Evolutionary conservation across 2,329 filamentous ascomycete genomes (phyloP), one percentile per base, ranked within the genome.

Genomic region (Trichoderma sp.): DNA sequence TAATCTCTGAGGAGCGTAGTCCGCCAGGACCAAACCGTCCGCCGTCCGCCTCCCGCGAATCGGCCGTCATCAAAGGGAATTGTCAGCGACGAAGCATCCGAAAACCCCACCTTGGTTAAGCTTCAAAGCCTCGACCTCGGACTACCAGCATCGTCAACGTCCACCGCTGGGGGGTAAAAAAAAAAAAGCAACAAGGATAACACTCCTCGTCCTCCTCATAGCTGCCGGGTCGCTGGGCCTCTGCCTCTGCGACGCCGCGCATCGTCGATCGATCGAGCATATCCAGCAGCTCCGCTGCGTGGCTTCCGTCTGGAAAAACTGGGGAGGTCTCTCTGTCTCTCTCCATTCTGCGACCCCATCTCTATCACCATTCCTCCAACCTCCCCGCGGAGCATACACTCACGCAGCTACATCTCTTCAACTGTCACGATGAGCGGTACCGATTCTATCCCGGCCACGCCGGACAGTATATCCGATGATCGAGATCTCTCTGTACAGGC

Each of bases 381-480:
- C 40, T 59, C 61, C 65, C 33, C 53, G n/a, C 27, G 53, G 49
- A 33, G 40, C 56, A 49, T 11, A 21, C 37, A 58, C 24, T 53
- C 16, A 35, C 21, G 21, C 60, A 58, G 31, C 40, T 49, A 31
- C 47, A 55, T 21, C 40, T 31, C 43, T 63, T 14, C 58, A 19
- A 13, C 52, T n/a, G 47, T 55, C 62, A 52, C 70, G 64, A 75
- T 75, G 73, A 73, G 70, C 74, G 74, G 74, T 73, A 75, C 78
- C 73, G 80, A 80, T 70, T 80, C 80, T 35, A 73, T 81, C 43
- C 81, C 84, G 73, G 81, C 76, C 67, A 84, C 82, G 70, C 83
- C 85, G 73, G 84, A 86, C 72, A 84, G 85, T 70, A 74, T 78
- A 68, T n/a, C 40, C 37, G 65, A 75, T 64, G 78, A 80, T 33